phyloP scores from a whole-genome alignment of 192 early-diverging fungal species.

The Phycomyces blakesleeanus region DNA sequence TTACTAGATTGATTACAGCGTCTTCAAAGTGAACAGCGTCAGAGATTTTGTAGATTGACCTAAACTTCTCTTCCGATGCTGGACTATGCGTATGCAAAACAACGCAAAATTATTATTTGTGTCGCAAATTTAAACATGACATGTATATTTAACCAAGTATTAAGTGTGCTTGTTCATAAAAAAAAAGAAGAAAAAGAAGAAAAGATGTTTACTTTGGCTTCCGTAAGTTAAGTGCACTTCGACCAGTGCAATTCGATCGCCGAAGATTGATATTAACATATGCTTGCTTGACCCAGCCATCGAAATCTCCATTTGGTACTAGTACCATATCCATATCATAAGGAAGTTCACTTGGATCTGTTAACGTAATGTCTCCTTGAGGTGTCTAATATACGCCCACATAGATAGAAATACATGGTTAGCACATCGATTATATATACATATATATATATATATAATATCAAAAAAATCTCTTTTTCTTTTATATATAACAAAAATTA shows the following conservation, averaged over 20 bases:
- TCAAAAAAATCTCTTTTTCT: neutral
- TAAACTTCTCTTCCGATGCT: slow-evolving; percentile 51
- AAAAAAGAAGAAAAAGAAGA: too few species aligned
- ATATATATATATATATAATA: neutral
- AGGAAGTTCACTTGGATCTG: slow-evolving; percentile 42
- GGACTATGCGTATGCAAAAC: too few species aligned
- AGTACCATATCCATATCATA: slow-evolving; percentile 48
- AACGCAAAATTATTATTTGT: too few species aligned
- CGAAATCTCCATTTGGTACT: slow-evolving; percentile 48
- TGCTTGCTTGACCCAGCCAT: slow-evolving; percentile 38
- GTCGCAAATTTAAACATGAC: too few species aligned
- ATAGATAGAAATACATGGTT: too few species aligned
- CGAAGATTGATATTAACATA: slow-evolving; percentile 50
- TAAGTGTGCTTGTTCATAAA: too few species aligned
- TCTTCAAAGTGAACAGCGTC: slow-evolving; percentile 43
- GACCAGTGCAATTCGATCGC: slow-evolving; percentile 46
- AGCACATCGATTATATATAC: too few species aligned
- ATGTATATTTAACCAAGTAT: too few species aligned
- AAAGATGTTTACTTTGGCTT: slow-evolving; percentile 37
- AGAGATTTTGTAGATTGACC: slow-evolving; percentile 44
- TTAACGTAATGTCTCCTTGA: slow-evolving; percentile 43
- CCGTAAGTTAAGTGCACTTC: slow-evolving; percentile 47
- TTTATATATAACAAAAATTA: neutral
- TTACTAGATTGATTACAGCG: slow-evolving; percentile 45
- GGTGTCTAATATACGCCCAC: slow-evolving; percentile 44